phyloP scores from a whole-genome alignment of 805 yeast genomes.

The Kockiozyma suomiensis region DNA sequence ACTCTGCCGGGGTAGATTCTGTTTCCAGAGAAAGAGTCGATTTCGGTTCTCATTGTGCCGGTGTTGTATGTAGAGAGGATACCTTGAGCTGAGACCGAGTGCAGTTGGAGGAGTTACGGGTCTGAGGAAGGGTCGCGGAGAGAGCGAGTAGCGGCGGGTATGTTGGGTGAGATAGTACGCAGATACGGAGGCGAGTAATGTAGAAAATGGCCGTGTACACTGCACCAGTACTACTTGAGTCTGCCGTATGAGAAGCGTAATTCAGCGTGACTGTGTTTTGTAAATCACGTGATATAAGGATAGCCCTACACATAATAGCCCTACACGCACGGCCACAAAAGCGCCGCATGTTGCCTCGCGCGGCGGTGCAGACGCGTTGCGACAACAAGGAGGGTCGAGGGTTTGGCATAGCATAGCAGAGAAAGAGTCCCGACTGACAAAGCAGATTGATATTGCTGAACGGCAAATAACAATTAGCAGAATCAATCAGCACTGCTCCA shows the following conservation, averaged over 20 bases:
- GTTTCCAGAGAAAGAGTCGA: slow-evolving; percentile 98
- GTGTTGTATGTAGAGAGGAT: slow-evolving; percentile 12
- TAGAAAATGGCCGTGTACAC: too few species aligned
- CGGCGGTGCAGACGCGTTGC: too few species aligned
- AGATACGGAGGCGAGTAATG: too few species aligned
- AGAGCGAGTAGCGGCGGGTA: not conserved
- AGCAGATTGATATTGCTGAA: too few species aligned
- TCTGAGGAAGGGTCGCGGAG: not conserved
- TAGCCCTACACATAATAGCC: not conserved
- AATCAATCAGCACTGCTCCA: not conserved
- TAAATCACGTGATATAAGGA: not conserved
- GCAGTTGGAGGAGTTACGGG: not conserved
- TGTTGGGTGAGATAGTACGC: not conserved
- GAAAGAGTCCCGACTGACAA: too few species aligned
- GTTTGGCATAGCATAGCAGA: too few species aligned
- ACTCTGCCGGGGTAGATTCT: slow-evolving; percentile 99
- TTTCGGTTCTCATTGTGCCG: slow-evolving; percentile 91
- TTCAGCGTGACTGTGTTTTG: slow-evolving; percentile 2
- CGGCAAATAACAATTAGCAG: too few species aligned
- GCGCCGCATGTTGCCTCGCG: too few species aligned
- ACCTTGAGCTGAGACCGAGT: slow-evolving; percentile 2
- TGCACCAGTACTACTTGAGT: not conserved
- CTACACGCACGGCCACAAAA: not conserved
- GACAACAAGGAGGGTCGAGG: too few species aligned
- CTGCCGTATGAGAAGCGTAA: not conserved